phyloP scores from a whole-genome alignment of 345 rosid species.

The Ceriops tagal region DNA sequence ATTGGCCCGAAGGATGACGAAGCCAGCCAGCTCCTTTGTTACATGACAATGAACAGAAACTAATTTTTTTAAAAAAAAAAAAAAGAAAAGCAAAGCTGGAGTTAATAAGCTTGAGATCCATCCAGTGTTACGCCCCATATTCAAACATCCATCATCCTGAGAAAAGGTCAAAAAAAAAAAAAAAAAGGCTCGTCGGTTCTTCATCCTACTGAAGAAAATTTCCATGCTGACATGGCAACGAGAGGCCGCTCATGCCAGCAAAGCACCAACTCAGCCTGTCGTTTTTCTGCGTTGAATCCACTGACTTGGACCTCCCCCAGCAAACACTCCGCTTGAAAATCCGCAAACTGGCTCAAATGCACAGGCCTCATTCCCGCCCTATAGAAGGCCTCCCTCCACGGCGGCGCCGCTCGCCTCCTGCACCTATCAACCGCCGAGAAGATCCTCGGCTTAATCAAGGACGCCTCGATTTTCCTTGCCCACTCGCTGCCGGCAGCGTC shows the following conservation, averaged over 20 bases:
- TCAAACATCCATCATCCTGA: neutral
- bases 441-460: slow-evolving; percentile 56
- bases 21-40: neutral
- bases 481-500: slow-evolving; percentile 62
- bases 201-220: slow-evolving; percentile 16
- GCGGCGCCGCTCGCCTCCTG: slow-evolving; percentile 40
- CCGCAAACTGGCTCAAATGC: slow-evolving; percentile 79
- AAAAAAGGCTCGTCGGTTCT: neutral
- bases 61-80: neutral
- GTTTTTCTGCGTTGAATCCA: slow-evolving; percentile 91
- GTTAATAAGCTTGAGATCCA: neutral
- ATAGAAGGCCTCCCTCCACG: slow-evolving; percentile 69
- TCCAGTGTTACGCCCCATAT: neutral
- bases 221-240: slow-evolving; percentile 91
- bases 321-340: slow-evolving; percentile 71
- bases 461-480: slow-evolving; percentile 66
- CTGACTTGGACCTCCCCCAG: slow-evolving; percentile 61
- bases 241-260: slow-evolving; percentile 83
- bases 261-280: slow-evolving; percentile 81
- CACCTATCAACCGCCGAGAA: slow-evolving; percentile 53
- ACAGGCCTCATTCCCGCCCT: slow-evolving; percentile 81
- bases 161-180: neutral
- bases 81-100: neutral
- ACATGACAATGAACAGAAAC: neutral
- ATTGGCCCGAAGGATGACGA: neutral